These are phyloP conservation scores for Hypoxylon cercidicola DNA, from an alignment of 495 filamentous ascomycete species.

Conservation along the genomic window DNA sequence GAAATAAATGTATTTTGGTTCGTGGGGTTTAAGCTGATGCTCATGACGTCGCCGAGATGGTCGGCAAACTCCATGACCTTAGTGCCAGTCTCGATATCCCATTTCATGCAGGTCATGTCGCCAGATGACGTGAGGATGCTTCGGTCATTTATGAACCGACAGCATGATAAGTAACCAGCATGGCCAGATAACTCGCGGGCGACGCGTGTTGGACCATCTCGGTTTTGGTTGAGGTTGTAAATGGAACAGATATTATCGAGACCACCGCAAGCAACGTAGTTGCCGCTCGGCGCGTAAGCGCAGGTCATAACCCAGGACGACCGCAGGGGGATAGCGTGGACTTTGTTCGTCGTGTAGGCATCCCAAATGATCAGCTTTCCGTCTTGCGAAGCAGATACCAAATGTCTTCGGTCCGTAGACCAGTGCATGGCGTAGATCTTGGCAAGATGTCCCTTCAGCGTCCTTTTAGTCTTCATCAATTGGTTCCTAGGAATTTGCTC, in stretches of 20 bases:
- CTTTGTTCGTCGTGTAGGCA: conserved; percentile 99
- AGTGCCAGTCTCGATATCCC: conserved; percentile 97
- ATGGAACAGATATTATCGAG: conserved; percentile 99
- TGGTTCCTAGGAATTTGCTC: conserved; percentile 89
- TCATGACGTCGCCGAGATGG: conserved; percentile 99
- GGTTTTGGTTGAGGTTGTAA: conserved; percentile 93
- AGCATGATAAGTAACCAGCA: conserved; percentile 97
- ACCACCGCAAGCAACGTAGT: conserved; percentile 97
- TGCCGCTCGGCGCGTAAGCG: conserved; percentile 97
- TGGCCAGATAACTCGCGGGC: conserved; percentile 97
- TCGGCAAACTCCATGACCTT: conserved; percentile 99
- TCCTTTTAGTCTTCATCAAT: conserved; percentile 92
- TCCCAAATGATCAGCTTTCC: conserved; percentile 99
- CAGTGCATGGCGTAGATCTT: conserved; percentile 99
- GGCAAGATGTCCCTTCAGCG: conserved; percentile 94
- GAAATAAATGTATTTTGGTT: conserved; percentile 99
- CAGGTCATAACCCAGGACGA: conserved; percentile 99
- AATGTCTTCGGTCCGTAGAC: conserved; percentile 97
- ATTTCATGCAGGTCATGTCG: conserved; percentile 99
- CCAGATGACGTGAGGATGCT: conserved; percentile 97
- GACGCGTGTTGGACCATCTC: conserved; percentile 95
- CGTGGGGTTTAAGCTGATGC: conserved; percentile 98
- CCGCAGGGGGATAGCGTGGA: conserved; percentile 97
- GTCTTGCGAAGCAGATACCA: conserved; percentile 98
- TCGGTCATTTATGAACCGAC: conserved; percentile 98